phyloP scores from a whole-genome alignment of 106 monocot genomes.

The Platanthera guangdongensis region DNA sequence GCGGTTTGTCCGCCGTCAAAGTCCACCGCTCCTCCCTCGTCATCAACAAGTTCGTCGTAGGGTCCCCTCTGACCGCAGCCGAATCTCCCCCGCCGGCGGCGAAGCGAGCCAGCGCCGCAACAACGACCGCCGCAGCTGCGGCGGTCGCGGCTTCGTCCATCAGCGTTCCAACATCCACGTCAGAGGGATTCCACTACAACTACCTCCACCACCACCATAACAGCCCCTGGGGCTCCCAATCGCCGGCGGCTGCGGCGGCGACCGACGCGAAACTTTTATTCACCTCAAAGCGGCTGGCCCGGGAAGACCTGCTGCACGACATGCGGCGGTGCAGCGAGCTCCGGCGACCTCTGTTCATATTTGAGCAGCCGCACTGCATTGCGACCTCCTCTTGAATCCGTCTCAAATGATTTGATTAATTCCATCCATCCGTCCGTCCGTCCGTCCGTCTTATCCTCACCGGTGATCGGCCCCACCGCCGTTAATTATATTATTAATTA shows the following conservation, averaged over 20 bases:
- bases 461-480: neutral
- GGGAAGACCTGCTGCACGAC: conserved; percentile 54
- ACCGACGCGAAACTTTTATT: conserved; percentile 47
- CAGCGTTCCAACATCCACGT: conserved; percentile 11
- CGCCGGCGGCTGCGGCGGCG: conserved; percentile 2
- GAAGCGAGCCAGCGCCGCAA: neutral
- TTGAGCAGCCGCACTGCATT: conserved; percentile 87
- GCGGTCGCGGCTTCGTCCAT: conserved; percentile 38
- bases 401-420: neutral
- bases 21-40: conserved; percentile 69
- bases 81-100: neutral
- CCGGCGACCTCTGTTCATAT: conserved; percentile 71
- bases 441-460: conserved; percentile 4
- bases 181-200: neutral
- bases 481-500: neutral
- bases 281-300: conserved; percentile 46
- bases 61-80: conserved; percentile 8
- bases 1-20: conserved; percentile 30
- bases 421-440: neutral
- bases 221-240: conserved; percentile 8
- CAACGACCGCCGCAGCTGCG: conserved; percentile 34
- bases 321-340: conserved; percentile 79
- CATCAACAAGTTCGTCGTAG: conserved; percentile 87
- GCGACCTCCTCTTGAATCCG: conserved; percentile 36
- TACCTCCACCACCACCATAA: neutral